Percentiles rank a stretch among this genome's conserved stretches.
Conservation (phyloP, 495 filamentous ascomycete species). For the Penicillium verhagenii region DNA sequence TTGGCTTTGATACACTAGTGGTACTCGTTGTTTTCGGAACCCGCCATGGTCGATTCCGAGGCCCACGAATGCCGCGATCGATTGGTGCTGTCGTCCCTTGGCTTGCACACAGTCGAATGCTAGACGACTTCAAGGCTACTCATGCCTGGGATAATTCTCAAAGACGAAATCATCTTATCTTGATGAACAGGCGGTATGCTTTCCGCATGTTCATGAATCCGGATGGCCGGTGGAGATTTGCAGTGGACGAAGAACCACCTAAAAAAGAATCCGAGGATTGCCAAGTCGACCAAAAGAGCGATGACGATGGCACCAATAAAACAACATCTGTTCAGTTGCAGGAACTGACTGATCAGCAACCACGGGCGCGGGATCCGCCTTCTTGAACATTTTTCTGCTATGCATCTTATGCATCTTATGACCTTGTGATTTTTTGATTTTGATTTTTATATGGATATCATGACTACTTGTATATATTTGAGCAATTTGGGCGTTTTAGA, state of each 20-base stretch:
- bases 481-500: not conserved
- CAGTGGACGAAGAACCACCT: slow-evolving; percentile 34
- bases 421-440: not conserved
- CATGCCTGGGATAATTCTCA: slow-evolving; percentile 33
- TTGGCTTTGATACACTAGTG: slow-evolving; percentile 36
- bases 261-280: not conserved
- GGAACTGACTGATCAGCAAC: slow-evolving; percentile 9
- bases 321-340: slow-evolving; percentile 19
- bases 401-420: not conserved
- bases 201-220: slow-evolving; percentile 37
- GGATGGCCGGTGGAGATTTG: slow-evolving; percentile 37
- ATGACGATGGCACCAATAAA: slow-evolving; percentile 12
- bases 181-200: slow-evolving; percentile 34
- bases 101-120: slow-evolving; percentile 42
- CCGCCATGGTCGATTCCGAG: slow-evolving; percentile 38
- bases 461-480: slow-evolving; percentile 9
- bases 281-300: not conserved
- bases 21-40: slow-evolving; percentile 41
- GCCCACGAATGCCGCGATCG: slow-evolving; percentile 40
- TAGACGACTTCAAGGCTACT: slow-evolving; percentile 35
- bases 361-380: not conserved
- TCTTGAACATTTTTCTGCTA: not conserved
- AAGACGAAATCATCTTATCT: slow-evolving; percentile 29
- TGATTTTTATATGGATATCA: slow-evolving; percentile 5
- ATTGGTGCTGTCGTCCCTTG: slow-evolving; percentile 42